These are phyloP conservation scores for Anethum foeniculum DNA, from an alignment of 140 eudicot species.

Conservation along the genomic window DNA sequence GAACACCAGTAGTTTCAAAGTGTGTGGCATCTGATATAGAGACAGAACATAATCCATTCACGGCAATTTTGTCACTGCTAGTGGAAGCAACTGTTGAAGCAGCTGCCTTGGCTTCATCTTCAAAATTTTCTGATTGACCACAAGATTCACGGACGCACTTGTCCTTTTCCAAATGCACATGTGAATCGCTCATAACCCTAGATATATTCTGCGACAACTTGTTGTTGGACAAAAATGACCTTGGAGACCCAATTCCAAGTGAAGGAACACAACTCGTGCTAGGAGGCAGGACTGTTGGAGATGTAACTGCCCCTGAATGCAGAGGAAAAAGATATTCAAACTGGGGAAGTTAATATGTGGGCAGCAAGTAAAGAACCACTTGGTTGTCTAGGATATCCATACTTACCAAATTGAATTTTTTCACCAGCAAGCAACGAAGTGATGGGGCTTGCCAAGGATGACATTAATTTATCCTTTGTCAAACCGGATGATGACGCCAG, in stretches of 20 bases:
- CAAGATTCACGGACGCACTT: slow-evolving; percentile 6
- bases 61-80: slow-evolving; percentile 47
- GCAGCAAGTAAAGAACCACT: neutral
- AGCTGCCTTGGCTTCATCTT: slow-evolving; percentile 21
- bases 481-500: slow-evolving; percentile 44
- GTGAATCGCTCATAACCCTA: slow-evolving; percentile 32
- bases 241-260: slow-evolving; percentile 66
- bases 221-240: slow-evolving; percentile 47
- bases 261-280: slow-evolving; percentile 58
- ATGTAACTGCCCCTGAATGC: slow-evolving; percentile 86
- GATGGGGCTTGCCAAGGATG: slow-evolving; percentile 78
- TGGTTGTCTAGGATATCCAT: slow-evolving; percentile 1
- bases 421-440: slow-evolving; percentile 93
- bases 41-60: slow-evolving; percentile 39
- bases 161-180: slow-evolving; percentile 44
- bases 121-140: too few relatives aligned
- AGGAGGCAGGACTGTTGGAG: slow-evolving; percentile 74
- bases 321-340: neutral
- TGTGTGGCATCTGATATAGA: slow-evolving; percentile 36
- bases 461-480: slow-evolving; percentile 49
- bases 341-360: too few relatives aligned
- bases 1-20: slow-evolving; percentile 35
- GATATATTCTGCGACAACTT: slow-evolving; percentile 34
- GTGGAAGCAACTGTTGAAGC: slow-evolving; percentile 77
- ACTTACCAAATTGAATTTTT: slow-evolving; percentile 90